phyloP scores from a whole-genome alignment of 345 rosid genomes.

The Gossypium thurberi region DNA sequence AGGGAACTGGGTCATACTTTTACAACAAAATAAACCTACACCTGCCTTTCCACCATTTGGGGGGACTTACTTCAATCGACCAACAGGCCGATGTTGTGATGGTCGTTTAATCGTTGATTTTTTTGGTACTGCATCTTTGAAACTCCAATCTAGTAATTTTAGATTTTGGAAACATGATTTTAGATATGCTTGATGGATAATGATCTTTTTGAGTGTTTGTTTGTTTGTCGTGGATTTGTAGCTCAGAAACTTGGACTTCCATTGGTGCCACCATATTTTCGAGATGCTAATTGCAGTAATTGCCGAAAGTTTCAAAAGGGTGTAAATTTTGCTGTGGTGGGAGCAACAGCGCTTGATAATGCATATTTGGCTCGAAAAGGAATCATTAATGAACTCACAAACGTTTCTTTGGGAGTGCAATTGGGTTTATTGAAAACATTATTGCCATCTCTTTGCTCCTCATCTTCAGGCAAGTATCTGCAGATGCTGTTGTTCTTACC shows the following conservation, averaged over 20 bases:
- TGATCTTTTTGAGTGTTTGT: neutral
- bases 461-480: constrained; percentile 18
- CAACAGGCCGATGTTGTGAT: constrained; percentile 42
- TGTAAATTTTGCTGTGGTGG: constrained; percentile 45
- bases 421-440: constrained; percentile 29
- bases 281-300: constrained; percentile 15
- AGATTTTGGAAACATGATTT: too few species aligned
- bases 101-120: constrained; percentile 53
- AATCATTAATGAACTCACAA: constrained; percentile 19
- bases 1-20: constrained; percentile 27
- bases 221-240: neutral
- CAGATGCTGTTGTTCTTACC: neutral
- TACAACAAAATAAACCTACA: constrained; percentile 14
- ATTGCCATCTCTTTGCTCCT: constrained; percentile 31
- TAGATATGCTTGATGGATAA: neutral
- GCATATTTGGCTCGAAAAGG: constrained; percentile 24
- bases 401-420: constrained; percentile 36
- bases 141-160: neutral
- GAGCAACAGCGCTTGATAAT: constrained; percentile 43
- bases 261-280: constrained; percentile 32
- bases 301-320: constrained; percentile 22
- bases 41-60: constrained; percentile 39
- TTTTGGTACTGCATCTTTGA: constrained; percentile 20
- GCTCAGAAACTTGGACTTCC: constrained; percentile 44
- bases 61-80: constrained; percentile 33